Conservation (phyloP, 2,329 filamentous ascomycete species). For the Penicillium sp. region DNA sequence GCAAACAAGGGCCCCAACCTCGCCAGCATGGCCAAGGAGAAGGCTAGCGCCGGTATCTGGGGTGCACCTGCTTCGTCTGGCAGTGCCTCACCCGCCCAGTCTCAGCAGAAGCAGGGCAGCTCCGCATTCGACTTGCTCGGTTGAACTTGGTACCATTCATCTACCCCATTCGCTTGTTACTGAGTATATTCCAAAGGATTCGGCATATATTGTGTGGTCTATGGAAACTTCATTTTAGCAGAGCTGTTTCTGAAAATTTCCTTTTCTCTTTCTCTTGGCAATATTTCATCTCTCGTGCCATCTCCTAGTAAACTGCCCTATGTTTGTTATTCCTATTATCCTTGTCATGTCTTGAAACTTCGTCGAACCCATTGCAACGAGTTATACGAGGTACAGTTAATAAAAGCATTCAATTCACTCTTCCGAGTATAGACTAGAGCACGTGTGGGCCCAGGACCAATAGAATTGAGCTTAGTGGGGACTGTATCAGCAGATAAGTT, state of each 20-base stretch:
- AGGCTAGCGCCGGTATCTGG: conserved; percentile 92
- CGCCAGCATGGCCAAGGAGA: conserved; percentile 95
- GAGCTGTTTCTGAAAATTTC: conserved; percentile 12
- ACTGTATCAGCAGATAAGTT: no score
- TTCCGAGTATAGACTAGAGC: neutral
- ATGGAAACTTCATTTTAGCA: conserved; percentile 8
- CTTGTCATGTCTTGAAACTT: neutral
- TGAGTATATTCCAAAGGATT: neutral
- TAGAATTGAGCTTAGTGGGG: no score
- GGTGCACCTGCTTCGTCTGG: conserved; percentile 62
- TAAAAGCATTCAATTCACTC: neutral
- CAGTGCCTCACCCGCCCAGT: conserved; percentile 47
- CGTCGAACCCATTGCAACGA: neutral
- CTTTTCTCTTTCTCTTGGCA: neutral
- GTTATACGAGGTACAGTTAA: neutral
- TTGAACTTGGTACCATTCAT: conserved; percentile 18
- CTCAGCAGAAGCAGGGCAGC: conserved; percentile 29
- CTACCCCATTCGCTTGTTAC: neutral
- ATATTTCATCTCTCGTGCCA: neutral
- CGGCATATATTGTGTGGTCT: neutral
- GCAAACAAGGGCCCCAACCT: conserved; percentile 68
- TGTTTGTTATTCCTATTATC: neutral
- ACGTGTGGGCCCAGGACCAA: no score
- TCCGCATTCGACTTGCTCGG: conserved; percentile 40
- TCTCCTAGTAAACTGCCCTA: neutral